Conservation (phyloP, 2,329 filamentous ascomycete genomes). For the Xylaria sp. region DNA sequence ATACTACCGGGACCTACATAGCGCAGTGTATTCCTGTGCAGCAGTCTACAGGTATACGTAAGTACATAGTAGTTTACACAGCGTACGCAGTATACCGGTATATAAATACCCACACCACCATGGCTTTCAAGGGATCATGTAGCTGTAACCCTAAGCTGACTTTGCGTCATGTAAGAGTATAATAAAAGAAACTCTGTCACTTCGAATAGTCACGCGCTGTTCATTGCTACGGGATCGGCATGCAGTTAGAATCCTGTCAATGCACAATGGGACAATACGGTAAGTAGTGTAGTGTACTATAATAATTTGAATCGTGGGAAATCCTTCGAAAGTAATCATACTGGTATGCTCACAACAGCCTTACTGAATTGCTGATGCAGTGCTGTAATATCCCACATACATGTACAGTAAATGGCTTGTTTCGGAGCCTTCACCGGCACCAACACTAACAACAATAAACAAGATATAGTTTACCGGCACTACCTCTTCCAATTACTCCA, state of each 20-base stretch:
- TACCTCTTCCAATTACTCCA: conserved; percentile 5
- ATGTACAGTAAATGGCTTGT: background rate
- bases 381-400: background rate
- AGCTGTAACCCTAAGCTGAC: conserved; percentile 35
- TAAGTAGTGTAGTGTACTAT: background rate
- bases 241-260: conserved; percentile 23
- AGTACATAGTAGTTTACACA: background rate
- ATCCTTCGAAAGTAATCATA: background rate
- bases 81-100: no score
- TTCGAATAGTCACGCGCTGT: conserved; percentile 26
- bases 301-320: conserved; percentile 8
- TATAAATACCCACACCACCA: conserved; percentile 10
- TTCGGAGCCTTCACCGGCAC: background rate
- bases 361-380: background rate
- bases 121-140: conserved; percentile 25
- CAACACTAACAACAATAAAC: background rate
- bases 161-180: conserved; percentile 31
- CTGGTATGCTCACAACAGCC: background rate
- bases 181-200: conserved; percentile 34
- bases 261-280: conserved; percentile 19
- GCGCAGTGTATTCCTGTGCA: background rate
- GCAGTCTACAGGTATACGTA: background rate
- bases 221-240: conserved; percentile 16
- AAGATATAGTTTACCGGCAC: no score
- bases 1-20: background rate